Conservation (phyloP, 192 early-diverging fungal genomes). For the Linderina pennispora region DNA sequence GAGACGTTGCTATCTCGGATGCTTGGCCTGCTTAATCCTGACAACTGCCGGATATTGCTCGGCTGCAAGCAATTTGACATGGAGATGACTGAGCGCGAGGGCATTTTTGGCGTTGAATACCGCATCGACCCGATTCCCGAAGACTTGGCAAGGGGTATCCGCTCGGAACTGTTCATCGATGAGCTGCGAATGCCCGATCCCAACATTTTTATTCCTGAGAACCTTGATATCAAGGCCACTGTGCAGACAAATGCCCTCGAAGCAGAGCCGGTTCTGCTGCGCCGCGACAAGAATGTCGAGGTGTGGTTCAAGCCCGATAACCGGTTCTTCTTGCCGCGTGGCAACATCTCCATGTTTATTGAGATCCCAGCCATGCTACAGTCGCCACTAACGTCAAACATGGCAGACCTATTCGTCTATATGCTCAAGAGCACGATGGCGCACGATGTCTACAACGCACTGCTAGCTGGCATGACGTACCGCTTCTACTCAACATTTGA, state of each 20-base stretch:
- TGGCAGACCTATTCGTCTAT: constrained; percentile 56
- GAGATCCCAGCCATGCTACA: constrained; percentile 58
- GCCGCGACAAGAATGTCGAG: constrained; percentile 39
- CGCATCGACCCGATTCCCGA: constrained; percentile 44
- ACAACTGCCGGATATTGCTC: constrained; percentile 49
- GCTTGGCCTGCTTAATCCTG: constrained; percentile 47
- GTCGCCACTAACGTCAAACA: constrained; percentile 56
- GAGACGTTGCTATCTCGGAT: constrained; percentile 51
- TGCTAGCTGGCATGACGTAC: constrained; percentile 70
- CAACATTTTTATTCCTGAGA: not conserved
- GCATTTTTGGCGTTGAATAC: constrained; percentile 76
- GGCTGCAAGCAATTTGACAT: constrained; percentile 11
- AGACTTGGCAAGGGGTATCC: constrained; percentile 6
- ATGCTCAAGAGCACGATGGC: constrained; percentile 68
- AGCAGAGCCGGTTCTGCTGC: too few species aligned
- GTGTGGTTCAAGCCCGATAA: constrained; percentile 93
- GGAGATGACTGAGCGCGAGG: constrained; percentile 47
- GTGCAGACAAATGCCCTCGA: constrained; percentile 9
- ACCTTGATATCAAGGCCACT: not conserved
- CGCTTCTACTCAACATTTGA: constrained; percentile 57
- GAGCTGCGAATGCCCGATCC: not conserved
- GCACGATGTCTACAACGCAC: constrained; percentile 77
- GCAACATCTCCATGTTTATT: constrained; percentile 58
- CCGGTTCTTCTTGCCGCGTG: constrained; percentile 80
- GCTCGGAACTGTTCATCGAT: not conserved